Conservation (phyloP, 192 early-diverging fungal species). For the Coemansia brasiliensis region DNA sequence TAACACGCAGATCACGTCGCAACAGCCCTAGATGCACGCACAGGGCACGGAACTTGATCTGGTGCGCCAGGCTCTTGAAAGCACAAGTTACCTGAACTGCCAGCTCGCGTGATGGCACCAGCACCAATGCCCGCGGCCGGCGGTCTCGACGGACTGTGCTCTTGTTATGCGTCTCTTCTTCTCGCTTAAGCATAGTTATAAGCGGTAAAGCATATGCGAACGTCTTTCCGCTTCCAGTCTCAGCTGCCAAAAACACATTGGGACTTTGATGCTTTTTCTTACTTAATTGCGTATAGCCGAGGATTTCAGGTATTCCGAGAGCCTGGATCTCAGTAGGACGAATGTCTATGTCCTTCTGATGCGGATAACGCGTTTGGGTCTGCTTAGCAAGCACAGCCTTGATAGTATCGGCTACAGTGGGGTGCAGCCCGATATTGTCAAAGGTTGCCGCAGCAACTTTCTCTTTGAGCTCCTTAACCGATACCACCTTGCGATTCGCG, state of each 20-base stretch:
- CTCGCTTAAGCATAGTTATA: constrained; percentile 75
- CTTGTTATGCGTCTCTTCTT: constrained; percentile 19
- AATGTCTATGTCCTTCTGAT: constrained; percentile 25
- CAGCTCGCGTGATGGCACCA: constrained; percentile 88
- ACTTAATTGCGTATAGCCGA: constrained; percentile 34
- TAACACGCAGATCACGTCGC: constrained; percentile 50
- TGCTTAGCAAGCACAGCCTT: constrained; percentile 24
- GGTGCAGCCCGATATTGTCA: constrained; percentile 63
- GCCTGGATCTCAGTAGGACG: constrained; percentile 85
- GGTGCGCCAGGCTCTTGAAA: constrained; percentile 73
- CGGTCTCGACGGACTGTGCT: constrained; percentile 63
- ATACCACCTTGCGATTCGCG: background rate
- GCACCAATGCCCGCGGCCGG: constrained; percentile 78
- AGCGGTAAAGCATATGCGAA: constrained; percentile 82
- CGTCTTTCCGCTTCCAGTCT: constrained; percentile 93
- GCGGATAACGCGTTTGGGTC: background rate
- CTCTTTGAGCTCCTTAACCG: constrained; percentile 19
- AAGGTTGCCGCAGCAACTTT: constrained; percentile 46
- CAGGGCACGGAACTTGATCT: constrained; percentile 65
- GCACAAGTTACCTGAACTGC: constrained; percentile 73
- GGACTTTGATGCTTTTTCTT: background rate
- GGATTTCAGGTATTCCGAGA: constrained; percentile 72
- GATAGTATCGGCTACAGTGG: constrained; percentile 56
- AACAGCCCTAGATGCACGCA: constrained; percentile 59
- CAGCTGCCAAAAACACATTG: constrained; percentile 76